Percentiles rank a stretch among this genome's conserved stretches.
These are phyloP conservation scores for Penstemon barbatus DNA, from an alignment of 257 asterid species.

Conservation along the genomic window DNA sequence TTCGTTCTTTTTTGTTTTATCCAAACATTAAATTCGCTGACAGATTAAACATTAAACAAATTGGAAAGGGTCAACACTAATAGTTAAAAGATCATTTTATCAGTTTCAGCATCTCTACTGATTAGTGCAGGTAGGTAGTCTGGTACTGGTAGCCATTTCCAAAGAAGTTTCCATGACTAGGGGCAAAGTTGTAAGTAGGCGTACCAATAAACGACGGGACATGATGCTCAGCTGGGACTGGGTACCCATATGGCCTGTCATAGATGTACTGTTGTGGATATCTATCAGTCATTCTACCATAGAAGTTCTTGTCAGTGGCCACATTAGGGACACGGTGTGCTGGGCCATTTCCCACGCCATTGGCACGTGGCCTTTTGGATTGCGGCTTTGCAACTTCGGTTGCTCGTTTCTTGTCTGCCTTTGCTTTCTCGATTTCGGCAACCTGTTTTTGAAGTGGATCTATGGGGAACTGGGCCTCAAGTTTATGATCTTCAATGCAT, in stretches of 20 bases:
- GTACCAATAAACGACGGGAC: constrained; percentile 59
- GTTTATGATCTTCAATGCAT: constrained; percentile 92
- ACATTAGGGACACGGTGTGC: constrained; percentile 44
- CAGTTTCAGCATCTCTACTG: constrained; percentile 58
- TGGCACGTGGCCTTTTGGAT: constrained; percentile 92
- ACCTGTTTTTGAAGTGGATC: constrained; percentile 90
- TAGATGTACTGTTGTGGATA: constrained; percentile 69
- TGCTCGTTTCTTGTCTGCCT: constrained; percentile 91
- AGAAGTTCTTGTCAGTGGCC: constrained; percentile 69
- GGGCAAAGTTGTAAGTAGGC: constrained; percentile 58
- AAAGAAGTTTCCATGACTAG: constrained; percentile 83
- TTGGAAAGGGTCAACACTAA: constrained; percentile 62
- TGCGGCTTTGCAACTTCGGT: constrained; percentile 96
- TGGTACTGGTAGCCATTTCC: constrained; percentile 92
- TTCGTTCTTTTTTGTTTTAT: constrained; percentile 18
- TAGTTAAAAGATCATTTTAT: constrained; percentile 56
- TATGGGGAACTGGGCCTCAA: constrained; percentile 67
- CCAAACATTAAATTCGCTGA: constrained; percentile 51
- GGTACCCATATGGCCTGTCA: constrained; percentile 73
- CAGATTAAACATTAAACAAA: constrained; percentile 53
- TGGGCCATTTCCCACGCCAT: constrained; percentile 59
- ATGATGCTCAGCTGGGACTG: constrained; percentile 62
- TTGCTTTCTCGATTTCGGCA: constrained; percentile 77
- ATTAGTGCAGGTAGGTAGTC: constrained; percentile 94
- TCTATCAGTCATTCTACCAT: constrained; percentile 62